A percentile compares a stretch with the other conserved stretches of the same genome.
These are phyloP conservation scores for Acanthamoeba polyphaga DNA, from an alignment of 208 protist species.

Conservation along the genomic window DNA sequence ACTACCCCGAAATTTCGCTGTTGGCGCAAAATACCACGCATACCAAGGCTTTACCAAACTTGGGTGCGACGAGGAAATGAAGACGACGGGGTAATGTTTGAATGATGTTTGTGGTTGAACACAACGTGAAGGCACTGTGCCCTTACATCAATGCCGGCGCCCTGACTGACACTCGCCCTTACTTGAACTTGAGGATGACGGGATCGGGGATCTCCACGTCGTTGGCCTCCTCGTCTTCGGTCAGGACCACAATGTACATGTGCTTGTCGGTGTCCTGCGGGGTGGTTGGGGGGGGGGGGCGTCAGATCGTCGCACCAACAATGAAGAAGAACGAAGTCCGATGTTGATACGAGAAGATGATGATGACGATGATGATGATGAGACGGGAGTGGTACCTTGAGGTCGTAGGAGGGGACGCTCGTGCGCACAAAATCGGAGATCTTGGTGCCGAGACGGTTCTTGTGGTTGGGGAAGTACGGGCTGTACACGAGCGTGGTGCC, in stretches of 20 bases:
- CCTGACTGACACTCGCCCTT: neutral
- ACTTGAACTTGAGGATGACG: conserved; percentile 72
- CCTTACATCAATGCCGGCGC: neutral
- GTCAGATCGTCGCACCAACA: neutral
- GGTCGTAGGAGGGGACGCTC: conserved; percentile 31
- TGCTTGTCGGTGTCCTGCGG: conserved; percentile 23
- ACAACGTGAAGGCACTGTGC: neutral
- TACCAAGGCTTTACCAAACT: too few relatives aligned
- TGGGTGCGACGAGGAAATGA: too few relatives aligned
- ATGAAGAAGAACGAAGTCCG: neutral
- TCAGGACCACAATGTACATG: conserved; percentile 62
- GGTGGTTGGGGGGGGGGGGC: too few relatives aligned
- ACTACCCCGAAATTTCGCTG: too few relatives aligned
- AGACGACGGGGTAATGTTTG: too few relatives aligned
- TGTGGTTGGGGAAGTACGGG: conserved; percentile 81
- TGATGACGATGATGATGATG: too few relatives aligned
- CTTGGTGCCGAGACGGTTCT: conserved; percentile 54
- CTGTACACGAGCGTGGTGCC: conserved; percentile 87
- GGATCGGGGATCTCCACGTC: conserved; percentile 74
- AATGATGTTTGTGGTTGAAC: too few relatives aligned
- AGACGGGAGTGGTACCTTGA: neutral
- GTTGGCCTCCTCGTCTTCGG: conserved; percentile 63
- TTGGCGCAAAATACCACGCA: too few relatives aligned
- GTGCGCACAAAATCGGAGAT: conserved; percentile 63
- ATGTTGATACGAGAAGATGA: too few relatives aligned